Conservation (phyloP, 768 basidiomycete genomes). For the Tulasnella sp. region DNA sequence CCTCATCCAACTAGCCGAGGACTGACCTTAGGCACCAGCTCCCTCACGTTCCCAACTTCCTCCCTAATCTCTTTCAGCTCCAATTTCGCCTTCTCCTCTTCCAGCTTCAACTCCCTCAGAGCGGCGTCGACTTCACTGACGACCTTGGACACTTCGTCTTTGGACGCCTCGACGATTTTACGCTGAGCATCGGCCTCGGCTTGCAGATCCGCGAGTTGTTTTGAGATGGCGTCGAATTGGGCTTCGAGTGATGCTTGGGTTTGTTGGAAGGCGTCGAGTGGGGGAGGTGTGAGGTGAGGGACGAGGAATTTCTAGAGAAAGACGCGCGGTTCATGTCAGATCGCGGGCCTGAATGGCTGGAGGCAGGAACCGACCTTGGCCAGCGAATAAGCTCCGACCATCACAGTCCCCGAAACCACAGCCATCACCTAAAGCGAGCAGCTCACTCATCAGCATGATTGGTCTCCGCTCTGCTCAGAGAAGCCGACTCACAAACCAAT, state of each 20-base stretch:
- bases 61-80: slow-evolving; percentile 92
- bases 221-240: slow-evolving; percentile 89
- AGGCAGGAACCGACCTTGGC: slow-evolving; percentile 61
- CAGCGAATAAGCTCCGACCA: slow-evolving; percentile 77
- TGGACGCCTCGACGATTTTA: slow-evolving; percentile 74
- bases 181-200: slow-evolving; percentile 75
- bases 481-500: slow-evolving; percentile 79
- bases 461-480: background rate
- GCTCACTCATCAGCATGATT: background rate
- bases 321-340: background rate
- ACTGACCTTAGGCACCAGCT: slow-evolving; percentile 87
- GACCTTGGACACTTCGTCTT: slow-evolving; percentile 68
- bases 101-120: slow-evolving; percentile 74
- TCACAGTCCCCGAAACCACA: slow-evolving; percentile 82
- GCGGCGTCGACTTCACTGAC: slow-evolving; percentile 72
- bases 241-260: slow-evolving; percentile 82
- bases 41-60: slow-evolving; percentile 86
- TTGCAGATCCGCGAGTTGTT: slow-evolving; percentile 78
- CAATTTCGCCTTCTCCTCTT: slow-evolving; percentile 76
- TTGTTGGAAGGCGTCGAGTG: slow-evolving; percentile 83
- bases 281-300: slow-evolving; percentile 89
- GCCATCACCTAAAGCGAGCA: slow-evolving; percentile 73
- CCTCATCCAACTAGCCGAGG: background rate
- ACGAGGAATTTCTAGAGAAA: slow-evolving; percentile 78
- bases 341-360: background rate